Evolutionary conservation across 2,329 filamentous ascomycete genomes (phyloP).

Genomic region (Penicillium freii): DNA sequence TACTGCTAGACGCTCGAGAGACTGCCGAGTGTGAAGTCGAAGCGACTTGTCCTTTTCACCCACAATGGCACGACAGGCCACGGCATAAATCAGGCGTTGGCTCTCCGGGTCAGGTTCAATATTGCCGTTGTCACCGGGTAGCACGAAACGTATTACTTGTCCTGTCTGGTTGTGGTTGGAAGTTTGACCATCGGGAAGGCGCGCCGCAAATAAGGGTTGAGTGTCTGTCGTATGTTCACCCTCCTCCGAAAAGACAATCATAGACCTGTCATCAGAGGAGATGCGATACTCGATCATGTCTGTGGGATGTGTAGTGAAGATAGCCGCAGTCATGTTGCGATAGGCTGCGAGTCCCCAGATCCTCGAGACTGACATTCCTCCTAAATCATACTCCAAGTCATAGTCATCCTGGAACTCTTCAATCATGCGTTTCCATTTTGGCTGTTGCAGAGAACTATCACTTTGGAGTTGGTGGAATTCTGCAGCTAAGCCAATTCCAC

Average conservation of each 20-base stretch:
- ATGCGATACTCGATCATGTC: slow-evolving; percentile 59
- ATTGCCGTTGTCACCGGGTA: slow-evolving; percentile 20
- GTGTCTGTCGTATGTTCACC: slow-evolving; percentile 14
- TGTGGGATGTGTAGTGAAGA: slow-evolving; percentile 54
- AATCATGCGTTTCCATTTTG: slow-evolving; percentile 32
- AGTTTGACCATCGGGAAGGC: slow-evolving; percentile 15
- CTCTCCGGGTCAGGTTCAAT: slow-evolving; percentile 21
- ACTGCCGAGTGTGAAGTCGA: slow-evolving; percentile 24
- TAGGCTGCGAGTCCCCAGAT: slow-evolving; percentile 55
- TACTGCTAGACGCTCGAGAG: slow-evolving; percentile 29
- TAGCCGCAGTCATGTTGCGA: slow-evolving; percentile 49
- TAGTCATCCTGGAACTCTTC: slow-evolving; percentile 44
- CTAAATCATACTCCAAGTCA: slow-evolving; percentile 51
- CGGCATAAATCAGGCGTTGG: slow-evolving; percentile 37
- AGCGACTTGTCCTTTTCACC: slow-evolving; percentile 25
- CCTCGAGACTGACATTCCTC: slow-evolving; percentile 49
- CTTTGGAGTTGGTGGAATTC: slow-evolving; percentile 13
- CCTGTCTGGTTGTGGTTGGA: slow-evolving; percentile 21
- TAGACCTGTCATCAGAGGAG: slow-evolving; percentile 45
- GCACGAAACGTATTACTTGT: slow-evolving; percentile 29
- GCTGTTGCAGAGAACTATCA: slow-evolving; percentile 2
- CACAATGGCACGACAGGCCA: slow-evolving; percentile 37
- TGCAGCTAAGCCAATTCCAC: slow-evolving; percentile 25
- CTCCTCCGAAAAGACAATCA: slow-evolving; percentile 36
- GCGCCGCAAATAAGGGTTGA: slow-evolving; percentile 11